These are phyloP conservation scores for Globisporangium polare DNA, from an alignment of 352 stramenopile genomes.

Conservation along the genomic window DNA sequence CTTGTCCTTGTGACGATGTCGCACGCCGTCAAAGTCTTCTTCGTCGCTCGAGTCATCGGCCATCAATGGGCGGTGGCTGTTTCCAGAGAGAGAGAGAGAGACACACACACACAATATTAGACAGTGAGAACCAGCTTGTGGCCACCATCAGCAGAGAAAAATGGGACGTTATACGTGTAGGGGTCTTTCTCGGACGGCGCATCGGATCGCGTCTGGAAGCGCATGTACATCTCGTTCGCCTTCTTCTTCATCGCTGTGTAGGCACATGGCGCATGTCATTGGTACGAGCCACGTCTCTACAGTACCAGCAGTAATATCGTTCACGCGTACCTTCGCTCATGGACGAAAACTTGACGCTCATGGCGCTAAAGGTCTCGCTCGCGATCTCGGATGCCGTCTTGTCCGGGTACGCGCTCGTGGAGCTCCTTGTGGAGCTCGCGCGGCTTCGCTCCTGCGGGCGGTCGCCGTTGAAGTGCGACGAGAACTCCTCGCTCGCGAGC, in stretches of 20 bases:
- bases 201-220: conserved; percentile 71
- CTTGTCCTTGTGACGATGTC: conserved; percentile 36
- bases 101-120: conserved; percentile 9
- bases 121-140: not conserved
- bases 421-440: conserved; percentile 10
- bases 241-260: conserved; percentile 75
- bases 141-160: too few species aligned
- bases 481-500: conserved; percentile 65
- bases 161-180: conserved; percentile 37
- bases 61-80: conserved; percentile 72
- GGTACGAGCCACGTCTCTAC: not conserved
- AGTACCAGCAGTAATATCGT: not conserved
- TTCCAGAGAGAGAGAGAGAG: not conserved
- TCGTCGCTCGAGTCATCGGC: conserved; percentile 64
- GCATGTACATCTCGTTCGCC: conserved; percentile 80
- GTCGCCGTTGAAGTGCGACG: conserved; percentile 53
- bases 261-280: conserved; percentile 1
- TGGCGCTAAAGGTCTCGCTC: conserved; percentile 60
- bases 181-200: conserved; percentile 43
- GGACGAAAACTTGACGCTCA: conserved; percentile 65
- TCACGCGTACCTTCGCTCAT: conserved; percentile 67
- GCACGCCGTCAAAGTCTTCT: conserved; percentile 44
- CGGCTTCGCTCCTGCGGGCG: conserved; percentile 8
- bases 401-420: conserved; percentile 28
- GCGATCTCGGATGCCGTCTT: conserved; percentile 72